phyloP scores from a whole-genome alignment of 192 early-diverging fungal species.

The Entomortierella parvispora region DNA sequence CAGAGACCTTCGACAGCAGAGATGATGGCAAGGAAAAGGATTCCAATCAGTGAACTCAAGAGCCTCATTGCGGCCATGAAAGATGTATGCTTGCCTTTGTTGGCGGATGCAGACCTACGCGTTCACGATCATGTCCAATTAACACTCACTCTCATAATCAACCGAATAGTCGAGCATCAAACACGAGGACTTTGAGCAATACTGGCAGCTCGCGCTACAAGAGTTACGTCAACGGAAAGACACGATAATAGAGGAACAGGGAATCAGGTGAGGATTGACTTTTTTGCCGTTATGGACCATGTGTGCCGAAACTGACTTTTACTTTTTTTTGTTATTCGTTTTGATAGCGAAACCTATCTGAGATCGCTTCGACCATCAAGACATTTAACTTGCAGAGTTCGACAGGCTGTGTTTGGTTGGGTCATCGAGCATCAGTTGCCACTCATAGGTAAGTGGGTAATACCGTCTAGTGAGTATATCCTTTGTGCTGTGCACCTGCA shows the following conservation, averaged over 20 bases:
- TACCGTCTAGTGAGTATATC: background rate
- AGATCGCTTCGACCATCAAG: conserved; percentile 14
- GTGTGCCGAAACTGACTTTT: too few species aligned
- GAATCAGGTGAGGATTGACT: background rate
- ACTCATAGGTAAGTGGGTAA: conserved; percentile 1
- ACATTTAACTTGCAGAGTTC: conserved; percentile 6
- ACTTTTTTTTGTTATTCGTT: background rate
- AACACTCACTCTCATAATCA: background rate
- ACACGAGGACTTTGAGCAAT: conserved; percentile 34
- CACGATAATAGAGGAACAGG: conserved; percentile 9
- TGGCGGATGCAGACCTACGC: too few species aligned
- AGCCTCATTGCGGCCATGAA: conserved; percentile 20
- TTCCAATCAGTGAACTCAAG: conserved; percentile 29
- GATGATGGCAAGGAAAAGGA: conserved; percentile 7
- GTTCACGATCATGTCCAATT: background rate
- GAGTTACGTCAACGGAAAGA: conserved; percentile 12
- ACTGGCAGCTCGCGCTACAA: conserved; percentile 44
- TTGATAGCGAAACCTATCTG: background rate
- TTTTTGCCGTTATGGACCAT: background rate
- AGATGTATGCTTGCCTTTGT: conserved; percentile 25
- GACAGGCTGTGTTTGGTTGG: conserved; percentile 23
- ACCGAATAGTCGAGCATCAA: conserved; percentile 28
- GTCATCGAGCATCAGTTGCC: background rate
- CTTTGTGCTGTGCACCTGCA: background rate
- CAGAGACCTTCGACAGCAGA: conserved; percentile 11